phyloP scores from a whole-genome alignment of 129 eudicot genomes.

The Apium graveolens region DNA sequence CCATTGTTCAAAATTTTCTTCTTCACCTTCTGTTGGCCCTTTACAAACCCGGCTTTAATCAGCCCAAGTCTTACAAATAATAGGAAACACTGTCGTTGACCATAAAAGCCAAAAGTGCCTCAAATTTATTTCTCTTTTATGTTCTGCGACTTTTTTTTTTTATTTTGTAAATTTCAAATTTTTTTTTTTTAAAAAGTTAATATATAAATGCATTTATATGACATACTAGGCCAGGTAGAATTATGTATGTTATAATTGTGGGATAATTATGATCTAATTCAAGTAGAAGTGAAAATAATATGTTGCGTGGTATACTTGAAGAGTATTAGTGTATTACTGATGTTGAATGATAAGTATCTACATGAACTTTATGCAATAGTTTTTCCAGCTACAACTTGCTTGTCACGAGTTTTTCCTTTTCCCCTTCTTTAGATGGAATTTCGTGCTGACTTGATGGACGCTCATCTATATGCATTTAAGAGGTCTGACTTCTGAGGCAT shows the following conservation, averaged over 20 bases:
- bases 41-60: not conserved
- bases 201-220: not conserved
- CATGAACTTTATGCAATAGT: not conserved
- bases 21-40: not conserved
- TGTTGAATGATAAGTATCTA: not conserved
- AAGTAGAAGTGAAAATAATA: not conserved
- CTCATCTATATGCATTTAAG: slow-evolving; percentile 95
- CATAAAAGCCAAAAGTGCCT: not conserved
- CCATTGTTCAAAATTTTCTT: not conserved
- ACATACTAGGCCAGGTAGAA: not conserved
- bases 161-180: not conserved
- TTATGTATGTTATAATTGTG: not conserved
- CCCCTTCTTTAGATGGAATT: slow-evolving; percentile 66
- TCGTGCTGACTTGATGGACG: slow-evolving; percentile 90
- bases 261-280: not conserved
- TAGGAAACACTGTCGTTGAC: not conserved
- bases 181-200: no score
- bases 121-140: not conserved
- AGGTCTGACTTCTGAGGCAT: slow-evolving; percentile 43
- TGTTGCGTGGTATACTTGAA: not conserved
- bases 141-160: not conserved
- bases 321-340: not conserved
- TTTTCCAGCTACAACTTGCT: slow-evolving; percentile 5
- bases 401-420: slow-evolving; percentile 12
- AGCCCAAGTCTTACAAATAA: not conserved